Evolutionary conservation across 2,329 filamentous ascomycete genomes (phyloP).

Genomic region (Talaromyces sp.): DNA sequence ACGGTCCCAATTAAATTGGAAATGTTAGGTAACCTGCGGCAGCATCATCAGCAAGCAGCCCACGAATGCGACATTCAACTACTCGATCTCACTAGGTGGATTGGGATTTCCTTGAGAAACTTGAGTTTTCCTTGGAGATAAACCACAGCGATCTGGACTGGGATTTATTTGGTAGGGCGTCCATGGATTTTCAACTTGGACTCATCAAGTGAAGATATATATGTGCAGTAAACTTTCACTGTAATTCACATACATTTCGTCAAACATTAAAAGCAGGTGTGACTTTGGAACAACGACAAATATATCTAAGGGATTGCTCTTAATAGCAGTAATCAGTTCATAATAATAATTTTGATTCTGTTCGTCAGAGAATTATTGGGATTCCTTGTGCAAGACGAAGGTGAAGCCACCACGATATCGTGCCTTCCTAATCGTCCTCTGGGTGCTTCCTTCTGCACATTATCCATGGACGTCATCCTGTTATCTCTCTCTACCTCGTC

Average conservation of each 20-base stretch:
- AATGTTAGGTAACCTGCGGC: background rate
- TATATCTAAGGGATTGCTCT: background rate
- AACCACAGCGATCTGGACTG: too few relatives aligned
- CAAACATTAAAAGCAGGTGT: too few relatives aligned
- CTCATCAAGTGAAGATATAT: background rate
- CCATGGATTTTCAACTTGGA: background rate
- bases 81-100: background rate
- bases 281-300: background rate
- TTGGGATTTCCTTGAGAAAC: background rate
- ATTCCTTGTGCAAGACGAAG: background rate
- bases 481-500: background rate
- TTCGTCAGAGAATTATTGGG: background rate
- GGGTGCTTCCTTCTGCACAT: background rate
- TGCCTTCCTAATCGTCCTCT: background rate
- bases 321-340: background rate
- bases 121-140: too few relatives aligned
- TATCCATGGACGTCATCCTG: background rate
- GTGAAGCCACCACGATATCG: background rate
- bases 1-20: background rate
- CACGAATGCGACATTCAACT: background rate
- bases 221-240: too few relatives aligned
- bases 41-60: background rate
- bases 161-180: background rate
- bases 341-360: background rate
- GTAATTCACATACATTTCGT: too few relatives aligned